These are phyloP conservation scores for Cercospora zeina DNA, from an alignment of 2,329 filamentous ascomycete species.

Conservation along the genomic window DNA sequence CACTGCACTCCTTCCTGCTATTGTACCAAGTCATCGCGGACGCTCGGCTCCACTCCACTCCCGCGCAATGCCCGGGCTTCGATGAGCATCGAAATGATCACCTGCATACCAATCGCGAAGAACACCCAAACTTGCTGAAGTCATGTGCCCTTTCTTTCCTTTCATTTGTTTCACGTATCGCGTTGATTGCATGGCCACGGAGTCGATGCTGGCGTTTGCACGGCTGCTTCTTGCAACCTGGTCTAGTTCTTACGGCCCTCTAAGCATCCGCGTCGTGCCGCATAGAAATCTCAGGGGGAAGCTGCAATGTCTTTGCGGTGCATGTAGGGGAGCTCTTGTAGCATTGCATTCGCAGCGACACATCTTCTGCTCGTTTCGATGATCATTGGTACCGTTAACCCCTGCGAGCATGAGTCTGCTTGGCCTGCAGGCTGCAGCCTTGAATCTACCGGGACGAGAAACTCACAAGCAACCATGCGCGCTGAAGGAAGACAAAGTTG, in stretches of 20 bases:
- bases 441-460: neutral
- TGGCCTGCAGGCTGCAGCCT: neutral
- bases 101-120: slow-evolving; percentile 1
- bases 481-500: neutral
- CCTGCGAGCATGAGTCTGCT: neutral
- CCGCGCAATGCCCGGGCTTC: slow-evolving; percentile 3
- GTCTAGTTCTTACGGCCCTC: neutral
- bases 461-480: neutral
- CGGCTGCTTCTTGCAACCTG: neutral
- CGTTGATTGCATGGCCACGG: neutral
- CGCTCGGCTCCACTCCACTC: slow-evolving; percentile 5
- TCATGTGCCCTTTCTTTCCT: neutral
- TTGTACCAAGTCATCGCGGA: slow-evolving; percentile 6
- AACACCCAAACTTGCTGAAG: neutral
- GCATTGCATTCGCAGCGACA: neutral
- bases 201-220: neutral
- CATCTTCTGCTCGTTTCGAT: neutral
- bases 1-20: neutral
- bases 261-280: neutral
- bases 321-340: neutral
- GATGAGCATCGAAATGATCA: neutral
- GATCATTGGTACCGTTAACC: neutral
- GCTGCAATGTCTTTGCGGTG: neutral
- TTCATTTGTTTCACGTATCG: neutral
- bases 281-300: neutral